A percentile compares a stretch with the other conserved stretches of the same genome.
These are phyloP conservation scores for Porcisia deanei DNA, from an alignment of 208 protist species.

Conservation along the genomic window DNA sequence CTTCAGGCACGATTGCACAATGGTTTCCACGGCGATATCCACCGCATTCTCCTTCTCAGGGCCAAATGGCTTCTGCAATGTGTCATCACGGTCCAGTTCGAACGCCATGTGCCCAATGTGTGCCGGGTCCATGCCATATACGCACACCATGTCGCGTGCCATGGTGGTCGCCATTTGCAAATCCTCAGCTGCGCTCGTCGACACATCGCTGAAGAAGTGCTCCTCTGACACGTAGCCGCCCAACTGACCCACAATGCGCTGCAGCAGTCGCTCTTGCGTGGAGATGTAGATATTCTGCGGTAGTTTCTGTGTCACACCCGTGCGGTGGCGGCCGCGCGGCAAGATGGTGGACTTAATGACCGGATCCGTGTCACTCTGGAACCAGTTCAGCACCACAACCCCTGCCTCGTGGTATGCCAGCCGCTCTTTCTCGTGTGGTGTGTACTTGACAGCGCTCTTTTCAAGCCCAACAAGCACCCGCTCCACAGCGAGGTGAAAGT, in stretches of 20 bases:
- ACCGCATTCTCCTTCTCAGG: conserved; percentile 92
- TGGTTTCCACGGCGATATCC: conserved; percentile 84
- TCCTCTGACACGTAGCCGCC: conserved; percentile 96
- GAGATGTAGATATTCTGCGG: conserved; percentile 82
- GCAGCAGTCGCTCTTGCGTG: conserved; percentile 68
- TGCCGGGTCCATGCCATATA: conserved; percentile 86
- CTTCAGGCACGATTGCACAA: conserved; percentile 78
- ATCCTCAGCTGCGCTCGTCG: conserved; percentile 84
- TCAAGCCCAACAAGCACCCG: conserved; percentile 96
- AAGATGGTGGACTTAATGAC: conserved; percentile 93
- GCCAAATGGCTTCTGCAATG: conserved; percentile 95
- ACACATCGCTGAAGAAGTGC: conserved; percentile 94
- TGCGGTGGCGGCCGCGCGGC: conserved; percentile 72
- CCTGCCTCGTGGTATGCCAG: conserved; percentile 95
- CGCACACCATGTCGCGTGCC: conserved; percentile 81
- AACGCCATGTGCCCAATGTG: conserved; percentile 87
- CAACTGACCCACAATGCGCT: conserved; percentile 71
- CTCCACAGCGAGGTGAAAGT: conserved; percentile 96
- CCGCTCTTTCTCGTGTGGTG: conserved; percentile 72
- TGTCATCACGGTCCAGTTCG: conserved; percentile 58
- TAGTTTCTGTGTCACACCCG: conserved; percentile 78
- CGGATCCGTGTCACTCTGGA: conserved; percentile 89
- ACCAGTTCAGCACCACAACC: conserved; percentile 91
- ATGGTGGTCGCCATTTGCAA: conserved; percentile 88
- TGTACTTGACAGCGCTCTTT: conserved; percentile 88